Evolutionary conservation across 192 early-diverging fungal genomes (phyloP).

Genomic region (Radiomyces spectabilis): DNA sequence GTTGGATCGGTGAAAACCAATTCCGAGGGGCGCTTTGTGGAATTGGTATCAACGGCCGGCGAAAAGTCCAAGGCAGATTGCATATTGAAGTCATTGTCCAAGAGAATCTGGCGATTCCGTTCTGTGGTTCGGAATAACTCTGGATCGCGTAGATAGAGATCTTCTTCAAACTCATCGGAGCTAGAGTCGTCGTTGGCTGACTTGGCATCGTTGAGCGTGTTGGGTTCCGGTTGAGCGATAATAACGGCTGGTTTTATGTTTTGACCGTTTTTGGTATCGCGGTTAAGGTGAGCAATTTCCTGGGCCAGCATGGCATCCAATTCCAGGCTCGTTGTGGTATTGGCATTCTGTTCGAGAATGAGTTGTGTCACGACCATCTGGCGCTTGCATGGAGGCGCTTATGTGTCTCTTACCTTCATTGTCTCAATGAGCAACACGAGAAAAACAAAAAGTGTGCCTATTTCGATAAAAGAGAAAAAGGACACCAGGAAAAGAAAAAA

Average conservation of each 20-base stretch:
- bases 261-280: conserved; percentile 21
- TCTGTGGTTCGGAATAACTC: conserved; percentile 26
- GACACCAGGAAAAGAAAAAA: too few species aligned
- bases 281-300: conserved; percentile 25
- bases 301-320: conserved; percentile 5
- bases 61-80: too few species aligned
- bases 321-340: conserved; percentile 5
- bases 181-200: conserved; percentile 13
- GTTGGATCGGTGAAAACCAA: conserved; percentile 8
- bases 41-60: background rate
- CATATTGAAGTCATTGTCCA: too few species aligned
- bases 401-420: too few species aligned
- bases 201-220: conserved; percentile 12
- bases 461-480: too few species aligned
- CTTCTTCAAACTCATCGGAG: conserved; percentile 8
- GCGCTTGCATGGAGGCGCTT: too few species aligned
- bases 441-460: too few species aligned
- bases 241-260: conserved; percentile 20
- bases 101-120: conserved; percentile 21
- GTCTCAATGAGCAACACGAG: too few species aligned
- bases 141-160: conserved; percentile 20
- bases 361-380: too few species aligned
- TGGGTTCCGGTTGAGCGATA: conserved; percentile 24
- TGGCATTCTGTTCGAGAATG: too few species aligned
- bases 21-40: conserved; percentile 4